Conservation (phyloP, 2,329 filamentous ascomycete species). For the Parafenestella ontariensis region DNA sequence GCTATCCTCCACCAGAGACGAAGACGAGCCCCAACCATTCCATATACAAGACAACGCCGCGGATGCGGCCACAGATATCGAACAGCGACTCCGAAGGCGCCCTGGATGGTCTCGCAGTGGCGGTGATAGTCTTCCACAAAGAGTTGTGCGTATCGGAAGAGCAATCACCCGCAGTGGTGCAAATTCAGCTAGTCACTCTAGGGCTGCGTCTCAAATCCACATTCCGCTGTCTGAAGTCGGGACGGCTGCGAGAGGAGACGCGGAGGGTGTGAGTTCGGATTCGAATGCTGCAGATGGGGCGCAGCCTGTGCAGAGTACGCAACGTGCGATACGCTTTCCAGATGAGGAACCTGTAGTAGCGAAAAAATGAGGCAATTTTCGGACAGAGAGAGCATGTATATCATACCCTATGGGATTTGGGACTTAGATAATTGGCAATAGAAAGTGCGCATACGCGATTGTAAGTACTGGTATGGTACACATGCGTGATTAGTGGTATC, state of each 20-base stretch:
- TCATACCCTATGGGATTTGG: too few relatives aligned
- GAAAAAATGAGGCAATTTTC: neutral
- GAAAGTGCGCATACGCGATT: too few relatives aligned
- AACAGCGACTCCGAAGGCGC: conserved; percentile 32
- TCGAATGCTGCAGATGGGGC: conserved; percentile 12
- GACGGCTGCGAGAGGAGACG: conserved; percentile 1
- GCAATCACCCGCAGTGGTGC: conserved; percentile 37
- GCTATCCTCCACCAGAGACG: conserved; percentile 27
- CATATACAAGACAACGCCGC: conserved; percentile 30
- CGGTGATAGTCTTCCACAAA: conserved; percentile 32
- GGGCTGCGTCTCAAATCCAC: neutral
- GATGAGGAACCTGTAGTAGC: neutral
- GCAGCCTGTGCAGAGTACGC: neutral
- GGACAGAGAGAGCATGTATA: neutral
- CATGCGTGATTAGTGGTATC: neutral
- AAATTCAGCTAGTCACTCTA: conserved; percentile 12
- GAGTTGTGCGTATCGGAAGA: conserved; percentile 46
- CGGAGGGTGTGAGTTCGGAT: conserved; percentile 6
- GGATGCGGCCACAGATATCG: conserved; percentile 26
- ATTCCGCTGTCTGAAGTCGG: neutral
- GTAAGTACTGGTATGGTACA: neutral
- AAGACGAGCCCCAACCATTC: conserved; percentile 38
- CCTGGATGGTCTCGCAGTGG: conserved; percentile 28
- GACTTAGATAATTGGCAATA: too few relatives aligned
- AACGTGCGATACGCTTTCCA: neutral